Evolutionary conservation across 1,139 yeast genomes (phyloP).

Genomic region (Taphrina wiesneri): DNA sequence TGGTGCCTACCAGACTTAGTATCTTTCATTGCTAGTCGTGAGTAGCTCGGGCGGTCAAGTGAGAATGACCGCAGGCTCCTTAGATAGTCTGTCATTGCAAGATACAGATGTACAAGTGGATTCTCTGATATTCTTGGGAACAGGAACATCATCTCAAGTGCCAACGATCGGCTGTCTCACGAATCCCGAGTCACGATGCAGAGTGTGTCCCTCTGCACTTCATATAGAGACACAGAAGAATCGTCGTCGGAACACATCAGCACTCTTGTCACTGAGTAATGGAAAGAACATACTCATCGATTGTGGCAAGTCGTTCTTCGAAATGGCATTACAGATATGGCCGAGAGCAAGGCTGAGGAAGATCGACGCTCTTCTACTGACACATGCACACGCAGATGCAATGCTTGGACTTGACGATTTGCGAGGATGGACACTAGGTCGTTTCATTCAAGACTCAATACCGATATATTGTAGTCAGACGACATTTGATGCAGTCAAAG

Average conservation of each 20-base stretch:
- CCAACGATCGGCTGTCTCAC: constrained; percentile 36
- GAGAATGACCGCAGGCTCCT: no score
- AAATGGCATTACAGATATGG: constrained; percentile 34
- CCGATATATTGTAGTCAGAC: constrained; percentile 29
- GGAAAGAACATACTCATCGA: constrained; percentile 35
- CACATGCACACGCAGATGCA: constrained; percentile 36
- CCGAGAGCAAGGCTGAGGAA: constrained; percentile 33
- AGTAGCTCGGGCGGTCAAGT: no score
- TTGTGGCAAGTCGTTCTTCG: constrained; percentile 37
- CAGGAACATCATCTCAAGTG: constrained; percentile 35
- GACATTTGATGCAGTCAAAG: constrained; percentile 31
- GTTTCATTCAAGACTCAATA: constrained; percentile 32
- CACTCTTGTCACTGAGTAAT: constrained; percentile 17
- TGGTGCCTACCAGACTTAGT: no score
- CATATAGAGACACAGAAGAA: constrained; percentile 34
- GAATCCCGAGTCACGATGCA: constrained; percentile 31
- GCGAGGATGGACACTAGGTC: constrained; percentile 36
- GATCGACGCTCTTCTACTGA: constrained; percentile 36
- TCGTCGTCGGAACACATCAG: constrained; percentile 36
- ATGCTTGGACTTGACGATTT: constrained; percentile 36
- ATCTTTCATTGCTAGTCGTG: no score
- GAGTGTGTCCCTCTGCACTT: constrained; percentile 35
- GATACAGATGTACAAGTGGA: neutral
- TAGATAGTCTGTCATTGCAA: neutral
- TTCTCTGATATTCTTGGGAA: constrained; percentile 35